Evolutionary conservation across 257 asterid species (phyloP).

Genomic region (Cruciata laevipes): DNA sequence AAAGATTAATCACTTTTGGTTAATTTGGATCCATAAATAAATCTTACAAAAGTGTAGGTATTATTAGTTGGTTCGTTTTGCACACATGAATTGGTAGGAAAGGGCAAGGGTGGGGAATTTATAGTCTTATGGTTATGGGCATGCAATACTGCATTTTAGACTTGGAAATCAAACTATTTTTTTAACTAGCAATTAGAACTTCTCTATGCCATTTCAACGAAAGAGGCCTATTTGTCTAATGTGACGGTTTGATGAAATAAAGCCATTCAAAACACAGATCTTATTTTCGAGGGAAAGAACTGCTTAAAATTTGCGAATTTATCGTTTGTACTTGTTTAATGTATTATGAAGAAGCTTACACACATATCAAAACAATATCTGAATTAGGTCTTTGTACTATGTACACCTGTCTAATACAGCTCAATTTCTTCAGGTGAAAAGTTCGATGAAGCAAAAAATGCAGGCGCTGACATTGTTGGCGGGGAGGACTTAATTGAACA

Average conservation of each 20-base stretch:
- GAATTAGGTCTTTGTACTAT: constrained; percentile 5
- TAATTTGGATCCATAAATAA: neutral
- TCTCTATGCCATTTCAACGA: neutral
- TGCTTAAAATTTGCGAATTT: neutral
- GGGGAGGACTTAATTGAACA: constrained; percentile 92
- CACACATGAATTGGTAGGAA: neutral
- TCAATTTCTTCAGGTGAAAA: constrained; percentile 63
- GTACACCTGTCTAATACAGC: constrained; percentile 24
- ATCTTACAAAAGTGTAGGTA: neutral
- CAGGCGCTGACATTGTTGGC: constrained; percentile 96
- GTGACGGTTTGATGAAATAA: neutral
- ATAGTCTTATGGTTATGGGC: no score
- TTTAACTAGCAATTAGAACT: neutral
- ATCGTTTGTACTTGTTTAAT: neutral
- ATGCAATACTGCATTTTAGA: neutral
- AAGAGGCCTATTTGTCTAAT: neutral
- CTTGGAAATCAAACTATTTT: neutral
- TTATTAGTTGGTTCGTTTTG: neutral
- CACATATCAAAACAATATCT: neutral
- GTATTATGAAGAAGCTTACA: neutral
- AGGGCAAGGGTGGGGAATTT: neutral
- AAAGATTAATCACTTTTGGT: neutral
- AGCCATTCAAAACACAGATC: neutral
- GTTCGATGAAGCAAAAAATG: constrained; percentile 95
- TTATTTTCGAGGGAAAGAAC: neutral